Evolutionary conservation across 345 rosid genomes (phyloP).

Genomic region (Arabidopsis thaliana): TAIR10.1 NC_003075.7:11281501-11282000

Average conservation of each 20-base stretch:
- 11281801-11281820: slow-evolving; percentile 34
- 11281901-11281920: slow-evolving; percentile 89
- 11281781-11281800: slow-evolving; percentile 3
- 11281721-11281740: slow-evolving; percentile 59
- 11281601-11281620: slow-evolving; percentile 40
- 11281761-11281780: slow-evolving; percentile 18
- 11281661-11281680: slow-evolving; percentile 71
- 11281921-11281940: slow-evolving; percentile 20
- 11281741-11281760: slow-evolving; percentile 11
- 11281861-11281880: slow-evolving; percentile 62
- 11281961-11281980: slow-evolving; percentile 19
- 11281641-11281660: slow-evolving; percentile 85
- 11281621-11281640: slow-evolving; percentile 88
- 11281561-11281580: background rate
- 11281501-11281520: slow-evolving; percentile 2
- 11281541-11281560: background rate
- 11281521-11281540: slow-evolving; percentile 5
- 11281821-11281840: slow-evolving; percentile 79
- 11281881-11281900: slow-evolving; percentile 79
- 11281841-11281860: slow-evolving; percentile 53
- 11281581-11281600: background rate
- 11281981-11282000: slow-evolving; percentile 48
- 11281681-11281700: slow-evolving; percentile 56
- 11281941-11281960: slow-evolving; percentile 19
- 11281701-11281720: slow-evolving; percentile 63